These are phyloP conservation scores for Chlamydomonas sp. DNA, from an alignment of 139 green algal genomes.

Conservation along the genomic window DNA sequence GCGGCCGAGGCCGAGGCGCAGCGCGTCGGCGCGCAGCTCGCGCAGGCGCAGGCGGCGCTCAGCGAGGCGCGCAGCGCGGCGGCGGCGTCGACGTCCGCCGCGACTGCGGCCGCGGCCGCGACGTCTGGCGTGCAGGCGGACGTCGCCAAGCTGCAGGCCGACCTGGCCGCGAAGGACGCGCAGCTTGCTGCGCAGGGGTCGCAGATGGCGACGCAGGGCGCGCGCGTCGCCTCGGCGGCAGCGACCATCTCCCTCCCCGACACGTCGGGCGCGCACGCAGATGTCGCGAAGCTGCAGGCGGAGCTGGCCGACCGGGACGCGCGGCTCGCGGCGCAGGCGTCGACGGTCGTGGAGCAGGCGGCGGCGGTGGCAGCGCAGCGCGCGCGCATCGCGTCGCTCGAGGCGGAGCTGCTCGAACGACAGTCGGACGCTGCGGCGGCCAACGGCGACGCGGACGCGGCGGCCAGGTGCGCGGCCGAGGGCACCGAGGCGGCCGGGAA, in stretches of 20 bases:
- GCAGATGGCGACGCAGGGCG: no score
- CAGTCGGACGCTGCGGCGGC: slow-evolving; percentile 14
- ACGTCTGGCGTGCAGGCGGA: neutral
- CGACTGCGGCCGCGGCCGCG: neutral
- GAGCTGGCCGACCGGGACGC: neutral
- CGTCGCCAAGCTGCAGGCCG: no score
- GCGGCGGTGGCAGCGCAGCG: neutral
- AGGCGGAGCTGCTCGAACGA: slow-evolving; percentile 21
- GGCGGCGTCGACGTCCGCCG: no score
- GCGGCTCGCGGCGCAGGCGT: neutral
- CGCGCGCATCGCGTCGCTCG: neutral
- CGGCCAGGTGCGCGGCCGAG: no score
- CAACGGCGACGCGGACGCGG: no score
- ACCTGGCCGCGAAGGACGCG: neutral
- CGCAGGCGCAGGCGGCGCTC: no score
- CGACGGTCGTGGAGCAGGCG: slow-evolving; percentile 8
- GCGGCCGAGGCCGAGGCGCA: neutral
- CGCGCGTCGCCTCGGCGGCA: no score
- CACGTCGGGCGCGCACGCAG: no score
- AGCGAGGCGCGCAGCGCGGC: no score
- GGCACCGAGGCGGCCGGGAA: no score
- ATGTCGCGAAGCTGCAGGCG: no score
- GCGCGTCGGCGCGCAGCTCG: neutral
- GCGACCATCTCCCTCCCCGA: neutral
- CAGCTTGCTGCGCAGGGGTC: neutral